Evolutionary conservation across 768 basidiomycete genomes (phyloP).

Genomic region (Collybiopsis confluens): DNA sequence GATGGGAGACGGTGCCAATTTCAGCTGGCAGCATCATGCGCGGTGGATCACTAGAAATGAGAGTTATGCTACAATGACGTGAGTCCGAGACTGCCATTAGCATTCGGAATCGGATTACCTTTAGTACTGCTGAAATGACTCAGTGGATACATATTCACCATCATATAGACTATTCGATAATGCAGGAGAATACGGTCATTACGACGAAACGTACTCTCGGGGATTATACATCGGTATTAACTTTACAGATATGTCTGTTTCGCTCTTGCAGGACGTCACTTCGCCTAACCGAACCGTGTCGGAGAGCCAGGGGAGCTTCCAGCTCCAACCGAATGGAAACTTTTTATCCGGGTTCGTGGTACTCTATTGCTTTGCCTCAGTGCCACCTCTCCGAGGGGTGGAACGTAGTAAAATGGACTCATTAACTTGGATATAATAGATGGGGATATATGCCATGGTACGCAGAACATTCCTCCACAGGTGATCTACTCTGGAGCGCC

Average conservation of each 20-base stretch:
- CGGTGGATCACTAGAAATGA: constrained; percentile 13
- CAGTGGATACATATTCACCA: neutral
- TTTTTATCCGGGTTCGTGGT: neutral
- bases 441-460: constrained; percentile 7
- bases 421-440: neutral
- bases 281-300: neutral
- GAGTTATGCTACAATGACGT: constrained; percentile 10
- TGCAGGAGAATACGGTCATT: neutral
- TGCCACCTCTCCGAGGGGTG: no score
- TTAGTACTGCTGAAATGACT: neutral
- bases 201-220: neutral
- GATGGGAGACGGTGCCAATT: constrained; percentile 9
- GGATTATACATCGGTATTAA: constrained; percentile 5
- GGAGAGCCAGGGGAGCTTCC: constrained; percentile 5
- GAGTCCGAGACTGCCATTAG: no score
- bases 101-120: no score
- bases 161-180: constrained; percentile 6
- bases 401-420: no score
- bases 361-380: no score
- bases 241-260: constrained; percentile 4
- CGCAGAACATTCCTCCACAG: neutral
- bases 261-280: constrained; percentile 1
- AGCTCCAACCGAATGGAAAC: constrained; percentile 6
- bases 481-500: constrained; percentile 3
- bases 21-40: constrained; percentile 17